Evolutionary conservation across 495 filamentous ascomycete genomes (phyloP).

Genomic region (Cercophora newfieldiana): DNA sequence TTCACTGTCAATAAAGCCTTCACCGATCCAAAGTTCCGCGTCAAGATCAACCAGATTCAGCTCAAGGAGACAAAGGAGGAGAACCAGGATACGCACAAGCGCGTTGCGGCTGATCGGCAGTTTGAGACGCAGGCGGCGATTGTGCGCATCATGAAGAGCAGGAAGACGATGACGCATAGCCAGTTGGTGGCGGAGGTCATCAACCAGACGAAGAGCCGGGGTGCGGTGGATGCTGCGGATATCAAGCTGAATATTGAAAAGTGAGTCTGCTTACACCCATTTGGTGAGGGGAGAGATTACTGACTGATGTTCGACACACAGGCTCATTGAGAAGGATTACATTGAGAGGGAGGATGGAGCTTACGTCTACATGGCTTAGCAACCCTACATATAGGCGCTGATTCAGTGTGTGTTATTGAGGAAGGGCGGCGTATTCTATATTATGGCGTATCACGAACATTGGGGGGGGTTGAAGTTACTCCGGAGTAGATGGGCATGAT

Average conservation of each 20-base stretch:
- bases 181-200: slow-evolving; percentile 87
- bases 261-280: slow-evolving; percentile 46
- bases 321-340: slow-evolving; percentile 85
- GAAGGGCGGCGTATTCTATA: background rate
- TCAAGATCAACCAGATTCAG: slow-evolving; percentile 99
- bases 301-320: background rate
- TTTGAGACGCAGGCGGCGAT: slow-evolving; percentile 97
- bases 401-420: background rate
- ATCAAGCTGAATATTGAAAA: slow-evolving; percentile 98
- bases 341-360: slow-evolving; percentile 79
- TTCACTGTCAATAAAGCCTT: slow-evolving; percentile 81
- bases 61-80: slow-evolving; percentile 86
- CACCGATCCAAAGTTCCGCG: slow-evolving; percentile 75
- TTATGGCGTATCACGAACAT: background rate
- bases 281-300: background rate
- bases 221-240: slow-evolving; percentile 76
- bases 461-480: background rate
- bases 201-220: slow-evolving; percentile 79
- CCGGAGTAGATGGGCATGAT: background rate
- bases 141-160: slow-evolving; percentile 94
- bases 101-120: slow-evolving; percentile 83
- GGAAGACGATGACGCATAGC: slow-evolving; percentile 79
- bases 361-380: slow-evolving; percentile 84
- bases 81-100: slow-evolving; percentile 88
- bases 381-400: no score